Conservation (phyloP, 345 rosid species). For the Citrus cavaleriei region DNA sequence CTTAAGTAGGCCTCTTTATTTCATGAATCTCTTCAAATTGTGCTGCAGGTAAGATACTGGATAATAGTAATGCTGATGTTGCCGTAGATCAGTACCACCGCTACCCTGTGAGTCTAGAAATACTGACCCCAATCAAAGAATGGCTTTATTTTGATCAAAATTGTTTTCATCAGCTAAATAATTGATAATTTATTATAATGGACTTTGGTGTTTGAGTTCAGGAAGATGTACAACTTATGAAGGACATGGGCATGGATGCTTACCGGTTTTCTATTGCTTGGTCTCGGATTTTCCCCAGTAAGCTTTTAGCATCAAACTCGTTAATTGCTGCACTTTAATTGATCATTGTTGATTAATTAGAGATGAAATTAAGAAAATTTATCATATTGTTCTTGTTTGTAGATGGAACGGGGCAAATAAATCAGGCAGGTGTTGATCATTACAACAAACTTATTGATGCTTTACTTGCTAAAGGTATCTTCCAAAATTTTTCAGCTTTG, state of each 20-base stretch:
- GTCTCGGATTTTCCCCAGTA: conserved; percentile 91
- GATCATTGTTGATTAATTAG: not conserved
- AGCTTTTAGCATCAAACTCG: not conserved
- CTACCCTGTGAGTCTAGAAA: conserved; percentile 42
- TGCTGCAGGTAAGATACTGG: conserved; percentile 57
- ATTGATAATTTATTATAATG: no score
- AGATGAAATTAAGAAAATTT: not conserved
- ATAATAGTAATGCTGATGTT: conserved; percentile 81
- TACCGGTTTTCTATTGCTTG: conserved; percentile 88
- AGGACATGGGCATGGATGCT: conserved; percentile 95
- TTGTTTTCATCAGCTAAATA: not conserved
- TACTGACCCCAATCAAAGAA: not conserved
- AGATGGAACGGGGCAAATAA: conserved; percentile 83
- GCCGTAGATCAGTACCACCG: conserved; percentile 90
- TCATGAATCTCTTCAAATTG: not conserved
- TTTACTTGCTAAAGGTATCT: conserved; percentile 66
- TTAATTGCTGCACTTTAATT: no score
- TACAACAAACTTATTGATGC: conserved; percentile 82
- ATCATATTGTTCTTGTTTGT: not conserved
- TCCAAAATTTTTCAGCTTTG: not conserved
- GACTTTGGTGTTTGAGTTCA: conserved; percentile 18
- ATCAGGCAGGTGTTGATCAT: conserved; percentile 88
- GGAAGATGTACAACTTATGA: conserved; percentile 92
- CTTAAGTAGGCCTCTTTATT: no score
- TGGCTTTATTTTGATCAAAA: not conserved